Conservation (phyloP, 768 basidiomycete species). For the Trichaptum fuscoviolaceum region DNA sequence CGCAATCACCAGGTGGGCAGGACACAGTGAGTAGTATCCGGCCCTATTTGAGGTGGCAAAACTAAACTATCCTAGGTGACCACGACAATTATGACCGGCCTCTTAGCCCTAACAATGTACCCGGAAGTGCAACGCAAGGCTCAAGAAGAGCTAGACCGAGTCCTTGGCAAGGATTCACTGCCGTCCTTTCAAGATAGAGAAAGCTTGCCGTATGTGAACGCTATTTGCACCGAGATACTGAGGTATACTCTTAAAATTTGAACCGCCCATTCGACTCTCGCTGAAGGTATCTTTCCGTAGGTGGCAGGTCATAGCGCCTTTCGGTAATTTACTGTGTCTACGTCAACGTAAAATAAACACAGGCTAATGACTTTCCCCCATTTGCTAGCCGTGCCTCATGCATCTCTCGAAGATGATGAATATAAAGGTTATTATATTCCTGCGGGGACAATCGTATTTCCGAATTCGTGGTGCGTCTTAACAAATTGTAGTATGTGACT, state of each 20-base stretch:
- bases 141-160: constrained; percentile 33
- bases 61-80: not conserved
- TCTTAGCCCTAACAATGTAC: not conserved
- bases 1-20: not conserved
- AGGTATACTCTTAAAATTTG: not conserved
- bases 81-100: not conserved
- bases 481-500: not conserved
- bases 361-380: not conserved
- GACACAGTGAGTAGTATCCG: not conserved
- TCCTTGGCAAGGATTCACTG: constrained; percentile 26
- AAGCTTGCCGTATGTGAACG: constrained; percentile 22
- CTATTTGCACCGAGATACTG: constrained; percentile 27
- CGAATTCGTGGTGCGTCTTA: constrained; percentile 20
- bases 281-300: not conserved
- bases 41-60: not conserved
- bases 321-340: not conserved
- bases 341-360: not conserved
- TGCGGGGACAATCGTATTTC: constrained; percentile 26
- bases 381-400: constrained; percentile 15
- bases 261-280: not conserved
- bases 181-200: constrained; percentile 21
- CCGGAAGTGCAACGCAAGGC: constrained; percentile 27
- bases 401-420: constrained; percentile 23
- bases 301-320: not conserved
- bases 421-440: constrained; percentile 28